These are phyloP conservation scores for Tylopilus vinaceipallidus DNA, from an alignment of 768 basidiomycete genomes.

Conservation along the genomic window DNA sequence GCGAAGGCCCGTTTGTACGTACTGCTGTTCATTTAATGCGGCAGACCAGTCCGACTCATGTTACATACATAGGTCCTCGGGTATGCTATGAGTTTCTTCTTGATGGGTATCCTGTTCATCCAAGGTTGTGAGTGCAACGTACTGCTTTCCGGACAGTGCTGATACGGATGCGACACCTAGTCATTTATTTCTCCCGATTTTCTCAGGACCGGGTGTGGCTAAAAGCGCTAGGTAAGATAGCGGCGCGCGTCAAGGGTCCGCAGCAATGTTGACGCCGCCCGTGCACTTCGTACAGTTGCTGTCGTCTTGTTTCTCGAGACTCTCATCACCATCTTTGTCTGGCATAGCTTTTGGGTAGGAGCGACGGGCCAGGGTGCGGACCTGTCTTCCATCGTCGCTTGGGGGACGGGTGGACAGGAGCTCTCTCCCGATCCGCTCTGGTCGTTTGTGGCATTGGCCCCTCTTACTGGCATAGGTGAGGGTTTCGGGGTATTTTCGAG, in stretches of 20 bases:
- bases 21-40: too few relatives aligned
- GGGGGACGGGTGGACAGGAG: neutral
- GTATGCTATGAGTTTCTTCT: conserved; percentile 1
- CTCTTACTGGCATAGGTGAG: conserved; percentile 8
- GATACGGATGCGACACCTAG: neutral
- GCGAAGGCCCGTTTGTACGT: conserved; percentile 12
- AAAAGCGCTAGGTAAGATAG: conserved; percentile 1
- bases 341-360: conserved; percentile 10
- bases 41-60: neutral
- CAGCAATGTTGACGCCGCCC: too few relatives aligned
- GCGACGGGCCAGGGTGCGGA: neutral
- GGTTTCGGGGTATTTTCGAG: neutral
- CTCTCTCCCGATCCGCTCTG: conserved; percentile 6
- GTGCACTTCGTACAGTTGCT: conserved; percentile 1
- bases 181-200: conserved; percentile 11
- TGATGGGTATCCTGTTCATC: conserved; percentile 7
- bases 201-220: conserved; percentile 7
- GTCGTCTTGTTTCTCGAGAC: conserved; percentile 4
- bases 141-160: too few relatives aligned
- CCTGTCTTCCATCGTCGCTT: conserved; percentile 9
- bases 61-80: conserved; percentile 4
- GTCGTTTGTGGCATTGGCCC: conserved; percentile 1
- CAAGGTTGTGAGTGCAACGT: neutral
- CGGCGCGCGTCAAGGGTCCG: too few relatives aligned
- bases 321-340: conserved; percentile 6